phyloP scores from a whole-genome alignment of 208 protist genomes.

The Trypanosomatidae sp. region DNA sequence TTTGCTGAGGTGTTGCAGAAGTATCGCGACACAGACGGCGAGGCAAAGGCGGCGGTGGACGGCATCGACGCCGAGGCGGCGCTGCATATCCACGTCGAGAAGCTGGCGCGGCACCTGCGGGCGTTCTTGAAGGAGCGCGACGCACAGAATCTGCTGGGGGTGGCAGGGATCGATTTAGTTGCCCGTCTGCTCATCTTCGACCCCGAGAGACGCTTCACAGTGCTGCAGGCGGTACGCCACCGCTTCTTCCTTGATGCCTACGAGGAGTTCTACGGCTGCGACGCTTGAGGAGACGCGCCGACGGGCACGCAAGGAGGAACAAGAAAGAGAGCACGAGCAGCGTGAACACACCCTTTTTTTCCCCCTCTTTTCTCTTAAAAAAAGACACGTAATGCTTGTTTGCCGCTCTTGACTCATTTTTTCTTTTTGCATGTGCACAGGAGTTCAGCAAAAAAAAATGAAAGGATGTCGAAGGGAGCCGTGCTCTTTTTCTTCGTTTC shows the following conservation, averaged over 20 bases:
- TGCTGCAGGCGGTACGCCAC: conserved; percentile 63
- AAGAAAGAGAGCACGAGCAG: too few relatives aligned
- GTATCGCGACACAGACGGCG: conserved; percentile 27
- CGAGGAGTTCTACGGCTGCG: conserved; percentile 25
- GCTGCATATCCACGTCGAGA: conserved; percentile 24
- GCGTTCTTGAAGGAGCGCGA: conserved; percentile 36
- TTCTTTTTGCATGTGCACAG: too few relatives aligned
- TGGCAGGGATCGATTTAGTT: conserved; percentile 66
- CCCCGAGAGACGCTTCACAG: conserved; percentile 52
- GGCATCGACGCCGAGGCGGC: conserved; percentile 1
- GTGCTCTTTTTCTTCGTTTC: too few relatives aligned
- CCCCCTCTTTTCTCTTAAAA: too few relatives aligned
- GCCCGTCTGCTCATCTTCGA: conserved; percentile 59
- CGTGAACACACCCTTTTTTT: too few relatives aligned
- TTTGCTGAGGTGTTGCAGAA: conserved; percentile 25
- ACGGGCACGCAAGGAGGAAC: too few relatives aligned
- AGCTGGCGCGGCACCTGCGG: conserved; percentile 31
- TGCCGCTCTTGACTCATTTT: too few relatives aligned
- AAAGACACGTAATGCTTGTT: too few relatives aligned
- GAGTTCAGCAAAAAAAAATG: too few relatives aligned
- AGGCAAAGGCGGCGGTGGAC: conserved; percentile 1
- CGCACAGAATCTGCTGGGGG: conserved; percentile 45
- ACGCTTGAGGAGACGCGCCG: too few relatives aligned
- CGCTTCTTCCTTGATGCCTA: conserved; percentile 50
- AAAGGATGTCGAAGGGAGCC: too few relatives aligned